phyloP scores from a whole-genome alignment of 345 rosid genomes.

The Clausena lansium region DNA sequence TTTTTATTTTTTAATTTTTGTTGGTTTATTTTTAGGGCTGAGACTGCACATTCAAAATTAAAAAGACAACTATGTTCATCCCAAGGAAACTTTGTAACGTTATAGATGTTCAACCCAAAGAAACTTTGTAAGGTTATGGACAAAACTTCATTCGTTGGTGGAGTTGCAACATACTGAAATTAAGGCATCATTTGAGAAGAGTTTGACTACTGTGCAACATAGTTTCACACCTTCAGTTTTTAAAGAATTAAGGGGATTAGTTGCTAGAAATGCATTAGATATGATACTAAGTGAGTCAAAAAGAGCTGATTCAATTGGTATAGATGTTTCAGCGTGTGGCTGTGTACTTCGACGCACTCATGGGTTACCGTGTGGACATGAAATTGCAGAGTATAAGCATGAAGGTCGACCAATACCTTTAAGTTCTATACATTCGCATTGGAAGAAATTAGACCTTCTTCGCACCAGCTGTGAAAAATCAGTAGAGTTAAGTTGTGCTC shows the following conservation, averaged over 20 bases:
- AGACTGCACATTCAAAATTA: slow-evolving; percentile 13
- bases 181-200: slow-evolving; percentile 20
- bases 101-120: too few species aligned
- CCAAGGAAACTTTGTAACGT: too few species aligned
- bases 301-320: too few species aligned
- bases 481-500: slow-evolving; percentile 5
- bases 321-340: too few species aligned
- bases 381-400: not conserved
- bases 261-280: slow-evolving; percentile 5
- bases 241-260: slow-evolving; percentile 10
- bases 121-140: slow-evolving; percentile 8
- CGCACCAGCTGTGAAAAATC: not conserved
- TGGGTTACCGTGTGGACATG: too few species aligned
- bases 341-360: too few species aligned
- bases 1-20: too few species aligned
- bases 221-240: slow-evolving; percentile 5
- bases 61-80: slow-evolving; percentile 4
- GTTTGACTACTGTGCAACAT: slow-evolving; percentile 11
- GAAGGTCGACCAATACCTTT: slow-evolving; percentile 15
- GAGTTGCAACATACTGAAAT: slow-evolving; percentile 11
- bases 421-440: slow-evolving; percentile 1
- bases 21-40: not conserved
- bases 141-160: slow-evolving; percentile 1
- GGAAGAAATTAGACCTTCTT: slow-evolving; percentile 14
- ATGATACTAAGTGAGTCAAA: not conserved